Conservation (phyloP, 2,329 filamentous ascomycete species). For the Clarireedia homoeocarpa region DNA sequence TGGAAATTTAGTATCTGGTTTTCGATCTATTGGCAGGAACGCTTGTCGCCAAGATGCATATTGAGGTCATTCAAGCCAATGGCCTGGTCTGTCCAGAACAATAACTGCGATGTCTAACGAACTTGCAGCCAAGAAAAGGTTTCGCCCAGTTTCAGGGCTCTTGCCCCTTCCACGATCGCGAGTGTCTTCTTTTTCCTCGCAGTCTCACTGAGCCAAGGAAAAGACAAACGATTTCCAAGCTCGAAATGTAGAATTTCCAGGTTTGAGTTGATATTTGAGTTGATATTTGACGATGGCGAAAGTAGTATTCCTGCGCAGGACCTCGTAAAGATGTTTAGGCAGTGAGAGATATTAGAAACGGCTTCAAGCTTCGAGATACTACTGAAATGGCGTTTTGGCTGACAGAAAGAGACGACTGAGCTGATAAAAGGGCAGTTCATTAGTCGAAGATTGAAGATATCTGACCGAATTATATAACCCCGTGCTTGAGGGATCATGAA, state of each 20-base stretch:
- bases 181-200: neutral
- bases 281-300: neutral
- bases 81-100: constrained; percentile 4
- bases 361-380: neutral
- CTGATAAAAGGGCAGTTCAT: neutral
- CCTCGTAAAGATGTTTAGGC: neutral
- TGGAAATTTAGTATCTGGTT: neutral
- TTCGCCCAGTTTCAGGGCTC: neutral
- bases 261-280: neutral
- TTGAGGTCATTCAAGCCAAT: neutral
- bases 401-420: neutral
- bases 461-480: neutral
- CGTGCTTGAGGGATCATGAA: constrained; percentile 3
- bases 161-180: neutral
- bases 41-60: neutral
- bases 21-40: constrained; percentile 1
- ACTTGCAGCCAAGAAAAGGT: neutral
- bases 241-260: neutral
- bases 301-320: neutral
- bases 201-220: neutral
- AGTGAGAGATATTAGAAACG: neutral
- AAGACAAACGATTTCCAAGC: neutral
- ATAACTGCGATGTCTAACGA: neutral
- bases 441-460: neutral
- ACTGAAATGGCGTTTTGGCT: neutral